Percentiles rank a stretch among this genome's conserved stretches.
These are phyloP conservation scores for Aspergillus diversus DNA, from an alignment of 495 filamentous ascomycete species.

Conservation along the genomic window DNA sequence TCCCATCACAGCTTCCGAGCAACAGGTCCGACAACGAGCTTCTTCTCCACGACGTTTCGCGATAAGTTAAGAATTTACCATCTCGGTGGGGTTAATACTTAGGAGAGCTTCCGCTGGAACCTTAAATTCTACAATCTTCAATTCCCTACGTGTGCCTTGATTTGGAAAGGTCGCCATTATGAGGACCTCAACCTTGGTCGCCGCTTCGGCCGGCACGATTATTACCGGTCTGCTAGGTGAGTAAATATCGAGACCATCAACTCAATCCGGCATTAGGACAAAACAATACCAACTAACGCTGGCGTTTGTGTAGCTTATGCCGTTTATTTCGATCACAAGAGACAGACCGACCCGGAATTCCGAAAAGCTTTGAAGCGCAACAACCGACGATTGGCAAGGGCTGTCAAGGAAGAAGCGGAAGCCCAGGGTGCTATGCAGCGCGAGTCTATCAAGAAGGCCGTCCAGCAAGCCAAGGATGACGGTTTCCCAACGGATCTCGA, in stretches of 20 bases:
- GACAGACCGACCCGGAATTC: slow-evolving; percentile 85
- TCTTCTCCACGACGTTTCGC: slow-evolving; percentile 2
- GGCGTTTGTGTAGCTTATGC: slow-evolving; percentile 62
- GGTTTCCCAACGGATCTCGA: slow-evolving; percentile 90
- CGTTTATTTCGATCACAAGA: slow-evolving; percentile 92
- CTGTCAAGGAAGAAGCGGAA: slow-evolving; percentile 76
- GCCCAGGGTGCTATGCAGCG: slow-evolving; percentile 69
- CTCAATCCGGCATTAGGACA: not conserved
- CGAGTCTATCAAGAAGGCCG: slow-evolving; percentile 67
- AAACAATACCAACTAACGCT: slow-evolving; percentile 21
- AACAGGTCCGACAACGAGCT: slow-evolving; percentile 19
- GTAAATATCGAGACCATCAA: slow-evolving; percentile 25
- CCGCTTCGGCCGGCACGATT: slow-evolving; percentile 72
- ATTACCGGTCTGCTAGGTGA: slow-evolving; percentile 77
- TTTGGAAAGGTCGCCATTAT: slow-evolving; percentile 39
- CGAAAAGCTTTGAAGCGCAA: slow-evolving; percentile 81
- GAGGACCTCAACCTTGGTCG: slow-evolving; percentile 72
- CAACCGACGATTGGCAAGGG: slow-evolving; percentile 73
- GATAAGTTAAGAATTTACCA: not conserved
- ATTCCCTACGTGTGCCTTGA: slow-evolving; percentile 3
- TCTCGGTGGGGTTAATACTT: not conserved
- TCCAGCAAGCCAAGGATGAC: slow-evolving; percentile 80
- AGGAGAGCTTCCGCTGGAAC: not conserved
- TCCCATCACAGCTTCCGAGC: slow-evolving; percentile 29
- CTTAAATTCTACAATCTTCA: not conserved